Percentiles rank a stretch among this genome's conserved stretches.
Conservation (phyloP, 1,139 yeast genomes). For the Magnusiomyces paraingens region DNA sequence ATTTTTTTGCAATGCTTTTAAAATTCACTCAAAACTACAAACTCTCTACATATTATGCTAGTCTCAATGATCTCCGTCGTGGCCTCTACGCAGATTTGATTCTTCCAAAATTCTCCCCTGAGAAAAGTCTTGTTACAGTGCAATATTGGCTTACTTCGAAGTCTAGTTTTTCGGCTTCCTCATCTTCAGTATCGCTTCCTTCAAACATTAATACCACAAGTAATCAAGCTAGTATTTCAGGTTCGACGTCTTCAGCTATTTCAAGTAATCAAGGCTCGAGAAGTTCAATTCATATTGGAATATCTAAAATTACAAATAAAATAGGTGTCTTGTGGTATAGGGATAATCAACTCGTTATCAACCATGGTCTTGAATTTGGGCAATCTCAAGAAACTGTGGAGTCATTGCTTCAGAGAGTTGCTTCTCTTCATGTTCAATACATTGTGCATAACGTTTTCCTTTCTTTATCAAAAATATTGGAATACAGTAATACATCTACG, state of each 20-base stretch:
- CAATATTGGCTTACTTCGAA: constrained; percentile 58
- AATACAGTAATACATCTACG: not conserved
- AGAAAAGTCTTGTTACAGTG: constrained; percentile 52
- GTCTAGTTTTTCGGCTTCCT: not conserved
- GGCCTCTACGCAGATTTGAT: constrained; percentile 65
- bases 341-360: constrained; percentile 42
- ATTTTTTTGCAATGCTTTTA: constrained; percentile 62
- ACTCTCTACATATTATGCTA: constrained; percentile 61
- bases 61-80: constrained; percentile 48
- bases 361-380: constrained; percentile 24
- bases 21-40: constrained; percentile 69
- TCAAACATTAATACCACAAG: not conserved
- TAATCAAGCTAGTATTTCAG: not conserved
- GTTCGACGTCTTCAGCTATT: not conserved
- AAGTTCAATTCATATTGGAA: constrained; percentile 60
- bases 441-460: constrained; percentile 25
- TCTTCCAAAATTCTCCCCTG: constrained; percentile 60
- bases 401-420: constrained; percentile 25
- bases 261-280: constrained; percentile 27
- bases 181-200: not conserved
- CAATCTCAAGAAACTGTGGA: constrained; percentile 27
- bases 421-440: constrained; percentile 27
- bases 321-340: constrained; percentile 58
- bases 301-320: constrained; percentile 43
- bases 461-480: constrained; percentile 7